Conservation (phyloP, 495 filamentous ascomycete species). For the Glonium stellatum region DNA sequence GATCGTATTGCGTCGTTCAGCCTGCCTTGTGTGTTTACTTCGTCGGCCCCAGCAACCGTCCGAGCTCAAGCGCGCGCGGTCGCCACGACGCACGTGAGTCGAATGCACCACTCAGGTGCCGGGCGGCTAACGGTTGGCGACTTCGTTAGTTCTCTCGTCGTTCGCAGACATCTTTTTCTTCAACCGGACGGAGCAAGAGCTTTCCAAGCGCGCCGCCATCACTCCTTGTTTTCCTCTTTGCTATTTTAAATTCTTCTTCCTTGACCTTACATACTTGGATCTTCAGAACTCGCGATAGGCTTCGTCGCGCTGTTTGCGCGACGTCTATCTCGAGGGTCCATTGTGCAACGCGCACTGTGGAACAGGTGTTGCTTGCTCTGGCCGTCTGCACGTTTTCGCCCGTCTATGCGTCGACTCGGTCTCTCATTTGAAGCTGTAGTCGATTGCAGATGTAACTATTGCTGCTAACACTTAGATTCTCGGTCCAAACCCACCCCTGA, state of each 20-base stretch:
- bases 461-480: constrained; percentile 1
- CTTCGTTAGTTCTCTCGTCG: not conserved
- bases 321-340: not conserved
- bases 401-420: not conserved
- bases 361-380: not conserved
- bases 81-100: too few species aligned
- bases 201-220: not conserved
- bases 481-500: not conserved
- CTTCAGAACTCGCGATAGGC: not conserved
- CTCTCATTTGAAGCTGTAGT: not conserved
- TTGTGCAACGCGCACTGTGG: not conserved
- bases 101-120: too few species aligned
- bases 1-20: not conserved
- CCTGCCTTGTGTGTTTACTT: not conserved
- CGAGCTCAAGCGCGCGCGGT: not conserved
- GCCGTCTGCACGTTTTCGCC: not conserved
- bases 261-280: not conserved
- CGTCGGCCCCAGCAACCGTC: not conserved
- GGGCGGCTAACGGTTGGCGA: not conserved
- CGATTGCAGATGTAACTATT: not conserved
- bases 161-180: not conserved
- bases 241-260: not conserved
- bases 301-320: not conserved
- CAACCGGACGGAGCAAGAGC: not conserved
- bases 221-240: not conserved